Conservation (phyloP, 306 rosid genomes). For the Lotus japonicus region DNA sequence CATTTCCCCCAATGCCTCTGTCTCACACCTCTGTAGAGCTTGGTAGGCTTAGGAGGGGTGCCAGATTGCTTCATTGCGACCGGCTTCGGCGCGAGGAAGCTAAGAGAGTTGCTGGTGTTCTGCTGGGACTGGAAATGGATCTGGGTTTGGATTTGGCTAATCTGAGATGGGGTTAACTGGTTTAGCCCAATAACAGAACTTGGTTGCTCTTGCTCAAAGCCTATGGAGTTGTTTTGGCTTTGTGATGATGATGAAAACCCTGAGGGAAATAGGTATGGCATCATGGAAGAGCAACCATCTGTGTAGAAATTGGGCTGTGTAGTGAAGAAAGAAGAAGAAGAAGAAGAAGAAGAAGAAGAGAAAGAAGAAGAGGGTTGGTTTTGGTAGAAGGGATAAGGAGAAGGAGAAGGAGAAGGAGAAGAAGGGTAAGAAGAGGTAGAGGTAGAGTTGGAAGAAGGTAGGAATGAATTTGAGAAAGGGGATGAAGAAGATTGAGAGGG, state of each 20-base stretch:
- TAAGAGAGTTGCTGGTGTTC: not conserved
- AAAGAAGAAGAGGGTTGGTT: slow-evolving; percentile 24
- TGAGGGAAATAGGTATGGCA: slow-evolving; percentile 36
- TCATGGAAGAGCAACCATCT: slow-evolving; percentile 32
- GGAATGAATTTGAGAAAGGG: slow-evolving; percentile 13
- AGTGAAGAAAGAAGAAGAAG: slow-evolving; percentile 29
- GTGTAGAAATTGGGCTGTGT: slow-evolving; percentile 37
- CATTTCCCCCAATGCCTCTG: slow-evolving; percentile 99
- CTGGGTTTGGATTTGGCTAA: slow-evolving; percentile 61
- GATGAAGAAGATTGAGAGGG: not conserved
- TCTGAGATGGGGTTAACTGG: slow-evolving; percentile 46
- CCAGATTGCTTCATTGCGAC: slow-evolving; percentile 65
- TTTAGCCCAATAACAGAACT: slow-evolving; percentile 42
- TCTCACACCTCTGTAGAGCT: slow-evolving; percentile 94
- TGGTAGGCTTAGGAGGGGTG: slow-evolving; percentile 53
- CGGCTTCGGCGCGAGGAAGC: slow-evolving; percentile 54
- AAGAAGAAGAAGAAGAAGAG: slow-evolving; percentile 15
- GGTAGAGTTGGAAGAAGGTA: slow-evolving; percentile 23
- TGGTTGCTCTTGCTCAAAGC: slow-evolving; percentile 47
- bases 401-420: not conserved
- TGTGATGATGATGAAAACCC: slow-evolving; percentile 35
- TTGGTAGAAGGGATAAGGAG: not conserved
- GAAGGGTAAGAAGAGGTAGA: slow-evolving; percentile 12
- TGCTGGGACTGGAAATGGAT: slow-evolving; percentile 29
- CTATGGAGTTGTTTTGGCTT: slow-evolving; percentile 27